A percentile compares a stretch with the other conserved stretches of the same genome.
Conservation (phyloP, 1,284 basidiomycete species). For the Cutaneotrichosporon mucoides region DNA sequence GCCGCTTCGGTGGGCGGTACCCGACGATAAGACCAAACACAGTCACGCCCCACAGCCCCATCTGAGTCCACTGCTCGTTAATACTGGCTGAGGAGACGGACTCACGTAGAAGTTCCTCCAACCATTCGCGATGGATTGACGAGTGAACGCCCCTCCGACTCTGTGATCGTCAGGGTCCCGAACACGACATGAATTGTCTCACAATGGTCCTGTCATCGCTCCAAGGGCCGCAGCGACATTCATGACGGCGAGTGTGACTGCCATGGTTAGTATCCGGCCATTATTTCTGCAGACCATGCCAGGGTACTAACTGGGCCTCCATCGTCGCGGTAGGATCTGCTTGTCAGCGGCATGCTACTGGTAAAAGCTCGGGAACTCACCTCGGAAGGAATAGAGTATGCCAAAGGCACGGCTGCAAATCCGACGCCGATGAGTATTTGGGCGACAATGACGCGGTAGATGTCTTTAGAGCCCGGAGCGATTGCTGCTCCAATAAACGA, state of each 20-base stretch:
- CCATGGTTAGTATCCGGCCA: neutral
- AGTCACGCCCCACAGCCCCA: conserved; percentile 11
- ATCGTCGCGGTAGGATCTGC: conserved; percentile 6
- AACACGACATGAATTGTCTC: neutral
- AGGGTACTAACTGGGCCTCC: neutral
- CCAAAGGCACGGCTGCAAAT: conserved; percentile 9
- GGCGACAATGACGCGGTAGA: conserved; percentile 13
- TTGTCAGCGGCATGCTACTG: too few species aligned
- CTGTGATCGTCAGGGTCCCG: neutral
- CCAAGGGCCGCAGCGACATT: conserved; percentile 7
- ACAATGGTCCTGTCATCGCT: neutral
- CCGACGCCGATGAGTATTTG: conserved; percentile 16
- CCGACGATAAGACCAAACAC: conserved; percentile 4
- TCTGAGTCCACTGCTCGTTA: conserved; percentile 12
- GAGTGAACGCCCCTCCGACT: neutral
- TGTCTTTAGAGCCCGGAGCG: conserved; percentile 9
- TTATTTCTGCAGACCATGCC: neutral
- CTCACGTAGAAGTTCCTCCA: conserved; percentile 13
- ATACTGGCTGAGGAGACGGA: neutral
- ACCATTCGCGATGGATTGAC: neutral
- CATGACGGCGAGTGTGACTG: conserved; percentile 2
- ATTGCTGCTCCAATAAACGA: conserved; percentile 15
- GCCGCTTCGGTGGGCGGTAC: conserved; percentile 15
- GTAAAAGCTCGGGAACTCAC: too few species aligned
- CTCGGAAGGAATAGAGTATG: conserved; percentile 16